These are phyloP conservation scores for Sugiyamaella pinicola DNA, from an alignment of 1,139 yeast genomes.

Conservation along the genomic window DNA sequence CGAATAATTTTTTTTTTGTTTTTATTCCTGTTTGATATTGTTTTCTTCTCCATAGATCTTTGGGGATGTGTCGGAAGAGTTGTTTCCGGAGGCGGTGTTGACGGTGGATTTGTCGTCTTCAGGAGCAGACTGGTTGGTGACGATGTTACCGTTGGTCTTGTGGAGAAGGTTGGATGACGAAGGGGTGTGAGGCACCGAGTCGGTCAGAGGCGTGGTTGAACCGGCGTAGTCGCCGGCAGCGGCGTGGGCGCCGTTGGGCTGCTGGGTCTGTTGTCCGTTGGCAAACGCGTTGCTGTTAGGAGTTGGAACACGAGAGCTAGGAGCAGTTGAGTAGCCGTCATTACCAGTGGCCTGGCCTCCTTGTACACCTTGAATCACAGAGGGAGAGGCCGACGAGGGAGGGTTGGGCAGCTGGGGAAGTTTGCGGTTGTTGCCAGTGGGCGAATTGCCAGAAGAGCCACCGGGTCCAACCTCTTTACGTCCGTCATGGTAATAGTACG, in stretches of 20 bases:
- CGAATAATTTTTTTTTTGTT: background rate
- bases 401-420: constrained; percentile 19
- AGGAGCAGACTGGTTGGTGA: constrained; percentile 22
- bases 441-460: constrained; percentile 12
- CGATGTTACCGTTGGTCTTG: constrained; percentile 6
- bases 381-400: constrained; percentile 19
- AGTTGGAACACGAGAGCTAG: constrained; percentile 17
- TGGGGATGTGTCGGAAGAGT: constrained; percentile 59
- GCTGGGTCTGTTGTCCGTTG: constrained; percentile 7
- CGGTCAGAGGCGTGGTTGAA: constrained; percentile 32
- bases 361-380: constrained; percentile 12
- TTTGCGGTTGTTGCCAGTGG: constrained; percentile 14
- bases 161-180: constrained; percentile 20
- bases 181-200: constrained; percentile 31
- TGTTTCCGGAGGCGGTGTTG: constrained; percentile 30
- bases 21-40: constrained; percentile 10
- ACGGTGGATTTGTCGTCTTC: constrained; percentile 64
- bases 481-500: constrained; percentile 18
- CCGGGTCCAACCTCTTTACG: constrained; percentile 15
- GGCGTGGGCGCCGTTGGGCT: constrained; percentile 7
- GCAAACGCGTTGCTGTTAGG: constrained; percentile 17
- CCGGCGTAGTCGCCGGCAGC: constrained; percentile 24
- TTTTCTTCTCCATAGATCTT: constrained; percentile 20
- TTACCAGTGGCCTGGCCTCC: constrained; percentile 14
- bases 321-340: constrained; percentile 17